Conservation (phyloP, 768 basidiomycete genomes). For the Mycena polygramma region DNA sequence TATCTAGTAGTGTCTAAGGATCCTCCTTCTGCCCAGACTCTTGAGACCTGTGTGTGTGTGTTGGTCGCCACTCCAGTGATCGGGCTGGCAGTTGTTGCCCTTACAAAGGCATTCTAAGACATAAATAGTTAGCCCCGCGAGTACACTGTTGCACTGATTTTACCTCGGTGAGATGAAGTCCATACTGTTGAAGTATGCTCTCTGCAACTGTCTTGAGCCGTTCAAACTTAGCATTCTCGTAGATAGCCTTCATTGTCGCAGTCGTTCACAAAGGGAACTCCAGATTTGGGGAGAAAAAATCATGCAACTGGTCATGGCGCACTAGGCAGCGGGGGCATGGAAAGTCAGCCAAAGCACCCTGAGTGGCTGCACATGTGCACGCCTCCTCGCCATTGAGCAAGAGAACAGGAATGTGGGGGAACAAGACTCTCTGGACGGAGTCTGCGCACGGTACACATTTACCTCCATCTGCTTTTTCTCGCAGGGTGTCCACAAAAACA, state of each 20-base stretch:
- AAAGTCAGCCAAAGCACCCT: constrained; percentile 14
- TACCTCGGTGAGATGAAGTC: constrained; percentile 32
- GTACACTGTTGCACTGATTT: neutral
- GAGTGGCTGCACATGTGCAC: constrained; percentile 17
- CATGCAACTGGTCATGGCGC: constrained; percentile 22
- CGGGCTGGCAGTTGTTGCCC: too few relatives aligned
- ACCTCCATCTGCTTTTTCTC: neutral
- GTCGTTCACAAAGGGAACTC: constrained; percentile 18
- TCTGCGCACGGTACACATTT: constrained; percentile 22
- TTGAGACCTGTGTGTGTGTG: too few relatives aligned
- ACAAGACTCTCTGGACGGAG: constrained; percentile 9
- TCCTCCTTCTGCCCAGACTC: too few relatives aligned
- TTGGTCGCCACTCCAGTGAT: too few relatives aligned
- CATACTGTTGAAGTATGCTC: constrained; percentile 21
- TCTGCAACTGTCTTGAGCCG: constrained; percentile 13
- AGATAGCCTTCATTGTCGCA: constrained; percentile 9
- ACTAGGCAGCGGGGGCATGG: constrained; percentile 27
- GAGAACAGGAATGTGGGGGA: constrained; percentile 17
- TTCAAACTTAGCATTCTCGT: constrained; percentile 10
- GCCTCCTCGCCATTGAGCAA: constrained; percentile 29
- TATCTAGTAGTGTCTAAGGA: too few relatives aligned
- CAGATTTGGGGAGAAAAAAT: constrained; percentile 12
- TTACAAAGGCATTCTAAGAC: constrained; percentile 29
- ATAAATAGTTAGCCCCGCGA: neutral
- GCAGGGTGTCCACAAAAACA: constrained; percentile 19